phyloP scores from a whole-genome alignment of 179 eudicot genomes.

The Vitellaria paradoxa region DNA sequence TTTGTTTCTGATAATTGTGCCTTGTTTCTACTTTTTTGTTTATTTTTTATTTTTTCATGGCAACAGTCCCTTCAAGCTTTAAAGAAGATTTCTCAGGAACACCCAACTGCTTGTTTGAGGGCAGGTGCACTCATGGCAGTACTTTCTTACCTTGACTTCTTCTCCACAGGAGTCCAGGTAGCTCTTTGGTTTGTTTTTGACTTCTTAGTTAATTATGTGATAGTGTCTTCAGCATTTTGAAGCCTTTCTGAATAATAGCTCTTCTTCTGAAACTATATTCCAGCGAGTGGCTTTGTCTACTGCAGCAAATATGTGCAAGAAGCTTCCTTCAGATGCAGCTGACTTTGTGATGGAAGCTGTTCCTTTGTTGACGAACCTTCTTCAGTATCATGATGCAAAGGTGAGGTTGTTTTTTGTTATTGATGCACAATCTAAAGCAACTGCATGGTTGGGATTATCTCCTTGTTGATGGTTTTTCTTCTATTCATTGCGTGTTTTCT shows the following conservation, averaged over 20 bases:
- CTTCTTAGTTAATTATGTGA: background rate
- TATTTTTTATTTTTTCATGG: background rate
- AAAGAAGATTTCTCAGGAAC: constrained; percentile 96
- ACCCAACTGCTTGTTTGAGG: constrained; percentile 97
- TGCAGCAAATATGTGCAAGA: constrained; percentile 99
- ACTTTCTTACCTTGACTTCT: constrained; percentile 97
- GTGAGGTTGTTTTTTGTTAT: constrained; percentile 32
- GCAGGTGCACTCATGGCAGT: constrained; percentile 99
- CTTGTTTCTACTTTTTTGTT: background rate
- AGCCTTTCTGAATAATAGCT: background rate
- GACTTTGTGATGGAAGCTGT: constrained; percentile 99
- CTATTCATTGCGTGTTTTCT: background rate
- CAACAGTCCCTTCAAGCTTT: constrained; percentile 94
- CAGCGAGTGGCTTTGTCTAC: constrained; percentile 97
- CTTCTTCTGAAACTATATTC: constrained; percentile 12
- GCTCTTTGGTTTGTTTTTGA: background rate
- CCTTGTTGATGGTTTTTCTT: background rate
- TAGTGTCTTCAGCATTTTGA: background rate
- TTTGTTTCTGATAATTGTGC: constrained; percentile 9
- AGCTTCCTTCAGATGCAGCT: constrained; percentile 96
- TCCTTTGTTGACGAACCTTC: constrained; percentile 88
- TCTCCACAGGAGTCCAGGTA: constrained; percentile 99
- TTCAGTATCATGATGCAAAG: constrained; percentile 98
- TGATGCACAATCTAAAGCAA: background rate
- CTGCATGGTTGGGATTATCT: background rate